Percentiles rank a stretch among this genome's conserved stretches.
phyloP scores from a whole-genome alignment of 2,329 filamentous ascomycete species.

The Colletotrichum sp. region DNA sequence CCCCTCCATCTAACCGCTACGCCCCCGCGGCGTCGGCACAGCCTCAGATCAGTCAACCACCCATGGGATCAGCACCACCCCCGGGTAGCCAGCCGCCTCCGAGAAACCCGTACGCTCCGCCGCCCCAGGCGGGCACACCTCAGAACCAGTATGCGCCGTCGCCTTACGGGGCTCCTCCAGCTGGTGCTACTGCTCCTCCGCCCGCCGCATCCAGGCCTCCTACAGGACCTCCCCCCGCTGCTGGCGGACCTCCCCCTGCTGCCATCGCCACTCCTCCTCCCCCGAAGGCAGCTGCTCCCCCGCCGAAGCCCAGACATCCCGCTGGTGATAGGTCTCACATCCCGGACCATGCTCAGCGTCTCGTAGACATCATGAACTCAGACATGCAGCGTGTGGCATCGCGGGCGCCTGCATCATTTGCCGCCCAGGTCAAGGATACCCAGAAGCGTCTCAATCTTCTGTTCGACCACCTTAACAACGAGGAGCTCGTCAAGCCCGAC shows the following conservation, averaged over 20 bases:
- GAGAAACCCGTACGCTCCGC: slow-evolving; percentile 46
- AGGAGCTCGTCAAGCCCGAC: slow-evolving; percentile 83
- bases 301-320: slow-evolving; percentile 72
- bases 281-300: slow-evolving; percentile 50
- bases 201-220: slow-evolving; percentile 40
- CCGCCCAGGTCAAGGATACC: slow-evolving; percentile 88
- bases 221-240: slow-evolving; percentile 46
- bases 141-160: slow-evolving; percentile 68
- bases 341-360: slow-evolving; percentile 72
- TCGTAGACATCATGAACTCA: slow-evolving; percentile 80
- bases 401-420: slow-evolving; percentile 85
- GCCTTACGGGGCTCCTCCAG: slow-evolving; percentile 49
- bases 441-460: slow-evolving; percentile 90
- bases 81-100: slow-evolving; percentile 48
- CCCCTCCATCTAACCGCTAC: slow-evolving; percentile 78
- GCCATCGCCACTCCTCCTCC: slow-evolving; percentile 50
- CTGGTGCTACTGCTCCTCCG: slow-evolving; percentile 25
- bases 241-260: slow-evolving; percentile 31
- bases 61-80: slow-evolving; percentile 40
- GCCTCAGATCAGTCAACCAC: slow-evolving; percentile 50
- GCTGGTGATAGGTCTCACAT: slow-evolving; percentile 91
- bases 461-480: slow-evolving; percentile 98
- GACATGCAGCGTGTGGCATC: slow-evolving; percentile 91
- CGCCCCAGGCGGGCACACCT: slow-evolving; percentile 50
- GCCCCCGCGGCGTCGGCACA: slow-evolving; percentile 70